Evolutionary conservation across 805 yeast species (phyloP), one percentile per base, ranked within the genome.

Genomic region (Henningerozyma blattae): DNA sequence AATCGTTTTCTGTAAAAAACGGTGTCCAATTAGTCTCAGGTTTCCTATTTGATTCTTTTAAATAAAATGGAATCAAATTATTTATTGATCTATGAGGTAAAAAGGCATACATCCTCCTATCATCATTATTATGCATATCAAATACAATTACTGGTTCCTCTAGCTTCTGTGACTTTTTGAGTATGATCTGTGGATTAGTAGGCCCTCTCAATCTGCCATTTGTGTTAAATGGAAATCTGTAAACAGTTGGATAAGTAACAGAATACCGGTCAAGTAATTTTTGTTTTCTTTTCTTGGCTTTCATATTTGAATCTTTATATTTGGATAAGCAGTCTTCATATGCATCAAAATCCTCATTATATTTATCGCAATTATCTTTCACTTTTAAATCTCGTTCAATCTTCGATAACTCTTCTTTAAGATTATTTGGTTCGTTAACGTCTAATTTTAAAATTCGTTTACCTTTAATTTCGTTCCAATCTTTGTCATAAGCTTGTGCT

Each of bases 401-500:
- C 5, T 17, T 16, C 13, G 45, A 40, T 1, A 47, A 22, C 17
- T 47, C 53, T 19, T 53, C 44, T 16, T 36, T 35, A 25, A 47
- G 45, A 20, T 38, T 41, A 20, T 57, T 37, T 3, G 48, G 52
- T 3, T 36, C 32, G 29, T 56, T 58, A 22, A 58, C 39, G 22
- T 59, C 59, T n/a, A 58, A 36, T 34, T 45, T 59, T 40, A 59
- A 48, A 17, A 61, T 48, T 41, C 64, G 47, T 38, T 50, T 54
- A 16, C 47, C 56, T 31, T 47, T 51, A 18, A 68, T 46, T 46
- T 69, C 74, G 15, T 61, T 54, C 73, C 74, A 70, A 20, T 64
- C 46, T 25, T 57, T 46, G 43, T 67, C 67, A 47, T 53, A 70
- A 0, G 65, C 38, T 45, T 68, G 74, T 5, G 61, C 61, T 43